Percentiles rank a stretch among this genome's conserved stretches.
Conservation (phyloP, 148 eudicot genomes). For the Rhododendron kiyosumense region DNA sequence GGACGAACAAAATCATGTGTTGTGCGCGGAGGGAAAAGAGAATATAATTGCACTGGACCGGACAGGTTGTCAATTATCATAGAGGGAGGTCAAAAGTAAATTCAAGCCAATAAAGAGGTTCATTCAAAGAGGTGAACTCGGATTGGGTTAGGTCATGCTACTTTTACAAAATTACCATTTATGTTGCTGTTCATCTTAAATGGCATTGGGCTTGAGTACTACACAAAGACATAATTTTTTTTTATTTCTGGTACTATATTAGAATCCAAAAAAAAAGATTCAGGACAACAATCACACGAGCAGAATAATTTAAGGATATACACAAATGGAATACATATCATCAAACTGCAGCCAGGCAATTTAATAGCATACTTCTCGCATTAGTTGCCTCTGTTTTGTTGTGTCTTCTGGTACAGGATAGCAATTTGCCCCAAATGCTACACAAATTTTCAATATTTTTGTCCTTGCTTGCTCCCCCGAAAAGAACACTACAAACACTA, state of each 20-base stretch:
- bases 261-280: not conserved
- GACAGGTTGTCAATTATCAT: not conserved
- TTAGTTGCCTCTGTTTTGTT: slow-evolving; percentile 74
- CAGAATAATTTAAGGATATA: not conserved
- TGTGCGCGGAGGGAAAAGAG: not conserved
- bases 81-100: not conserved
- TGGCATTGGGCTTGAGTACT: not conserved
- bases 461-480: slow-evolving; percentile 96
- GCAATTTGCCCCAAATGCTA: slow-evolving; percentile 98
- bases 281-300: not conserved
- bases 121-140: not conserved
- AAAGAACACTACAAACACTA: slow-evolving; percentile 92
- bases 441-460: slow-evolving; percentile 94
- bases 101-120: not conserved
- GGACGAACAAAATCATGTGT: not conserved
- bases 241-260: not conserved
- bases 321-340: not conserved
- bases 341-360: not conserved
- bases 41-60: not conserved
- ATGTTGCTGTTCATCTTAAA: not conserved
- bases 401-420: slow-evolving; percentile 94
- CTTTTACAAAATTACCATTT: not conserved
- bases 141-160: not conserved
- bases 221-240: not conserved
- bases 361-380: slow-evolving; percentile 64